phyloP scores from a whole-genome alignment of 176 grass and related monocot genomes.

The Carex myosuroides region DNA sequence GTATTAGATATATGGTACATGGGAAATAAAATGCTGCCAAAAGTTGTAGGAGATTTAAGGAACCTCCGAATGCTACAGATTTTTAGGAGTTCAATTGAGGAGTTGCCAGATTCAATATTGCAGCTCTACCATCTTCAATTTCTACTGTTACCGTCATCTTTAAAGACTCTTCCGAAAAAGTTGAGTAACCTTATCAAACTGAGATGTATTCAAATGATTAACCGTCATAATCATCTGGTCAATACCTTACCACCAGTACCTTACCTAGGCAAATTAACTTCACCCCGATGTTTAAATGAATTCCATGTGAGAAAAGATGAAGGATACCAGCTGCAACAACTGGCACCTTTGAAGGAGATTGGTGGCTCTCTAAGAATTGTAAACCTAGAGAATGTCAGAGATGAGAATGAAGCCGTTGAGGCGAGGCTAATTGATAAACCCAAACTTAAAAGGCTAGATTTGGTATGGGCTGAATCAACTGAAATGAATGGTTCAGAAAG shows the following conservation, averaged over 20 bases:
- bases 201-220: too few species aligned
- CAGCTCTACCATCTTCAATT: conserved; percentile 7
- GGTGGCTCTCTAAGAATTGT: too few species aligned
- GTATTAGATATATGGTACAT: background rate
- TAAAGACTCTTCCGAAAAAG: too few species aligned
- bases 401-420: too few species aligned
- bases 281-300: background rate
- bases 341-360: too few species aligned
- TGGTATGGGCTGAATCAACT: too few species aligned
- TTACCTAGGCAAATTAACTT: background rate
- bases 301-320: conserved; percentile 6
- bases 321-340: background rate
- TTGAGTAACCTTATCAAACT: too few species aligned
- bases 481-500: too few species aligned
- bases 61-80: background rate
- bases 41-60: background rate
- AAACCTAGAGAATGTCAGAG: too few species aligned
- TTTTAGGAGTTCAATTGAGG: background rate
- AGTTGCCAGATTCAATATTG: conserved; percentile 6
- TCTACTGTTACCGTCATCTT: background rate
- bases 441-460: too few species aligned
- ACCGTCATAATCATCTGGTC: too few species aligned
- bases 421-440: too few species aligned
- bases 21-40: background rate
- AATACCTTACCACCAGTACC: background rate